A percentile compares a stretch with the other conserved stretches of the same genome.
phyloP scores from a whole-genome alignment of 139 green algal species.

The Nannochloris sp. region DNA sequence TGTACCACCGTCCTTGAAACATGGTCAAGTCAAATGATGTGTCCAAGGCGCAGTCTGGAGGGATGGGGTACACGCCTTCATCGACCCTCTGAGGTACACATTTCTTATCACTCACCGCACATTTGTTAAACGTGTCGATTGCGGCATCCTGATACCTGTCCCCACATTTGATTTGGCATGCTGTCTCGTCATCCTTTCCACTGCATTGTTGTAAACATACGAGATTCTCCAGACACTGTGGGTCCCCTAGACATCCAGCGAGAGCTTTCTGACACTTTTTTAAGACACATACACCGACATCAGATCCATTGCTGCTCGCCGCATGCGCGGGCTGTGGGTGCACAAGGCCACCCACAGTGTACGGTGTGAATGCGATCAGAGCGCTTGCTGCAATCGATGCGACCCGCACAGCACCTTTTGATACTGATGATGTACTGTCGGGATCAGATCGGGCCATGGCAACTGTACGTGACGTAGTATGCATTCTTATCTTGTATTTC shows the following conservation, averaged over 20 bases:
- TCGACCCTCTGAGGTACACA: slow-evolving; percentile 76
- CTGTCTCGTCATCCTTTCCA: slow-evolving; percentile 55
- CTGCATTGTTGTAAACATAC: slow-evolving; percentile 71
- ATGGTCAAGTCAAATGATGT: slow-evolving; percentile 52
- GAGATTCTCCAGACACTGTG: slow-evolving; percentile 66
- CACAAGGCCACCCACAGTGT: too few relatives aligned
- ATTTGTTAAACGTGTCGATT: slow-evolving; percentile 72
- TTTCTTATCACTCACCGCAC: slow-evolving; percentile 72
- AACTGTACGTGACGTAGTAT: too few relatives aligned
- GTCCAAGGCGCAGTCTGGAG: slow-evolving; percentile 34
- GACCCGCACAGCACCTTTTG: too few relatives aligned
- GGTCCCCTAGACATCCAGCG: slow-evolving; percentile 62
- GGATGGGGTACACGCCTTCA: slow-evolving; percentile 35
- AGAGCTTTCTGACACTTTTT: slow-evolving; percentile 55
- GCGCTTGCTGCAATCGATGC: too few relatives aligned
- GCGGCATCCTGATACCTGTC: slow-evolving; percentile 69
- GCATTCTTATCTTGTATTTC: too few relatives aligned
- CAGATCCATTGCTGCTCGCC: background rate
- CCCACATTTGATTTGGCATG: slow-evolving; percentile 77
- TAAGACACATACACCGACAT: slow-evolving; percentile 49
- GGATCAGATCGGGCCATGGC: too few relatives aligned
- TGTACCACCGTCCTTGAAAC: slow-evolving; percentile 79
- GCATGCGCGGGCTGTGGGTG: background rate
- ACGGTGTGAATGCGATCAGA: too few relatives aligned
- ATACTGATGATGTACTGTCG: too few relatives aligned